Evolutionary conservation across 805 yeast species (phyloP), one percentile per base, ranked within the genome.

Genomic region (Nematodospora valgi): DNA sequence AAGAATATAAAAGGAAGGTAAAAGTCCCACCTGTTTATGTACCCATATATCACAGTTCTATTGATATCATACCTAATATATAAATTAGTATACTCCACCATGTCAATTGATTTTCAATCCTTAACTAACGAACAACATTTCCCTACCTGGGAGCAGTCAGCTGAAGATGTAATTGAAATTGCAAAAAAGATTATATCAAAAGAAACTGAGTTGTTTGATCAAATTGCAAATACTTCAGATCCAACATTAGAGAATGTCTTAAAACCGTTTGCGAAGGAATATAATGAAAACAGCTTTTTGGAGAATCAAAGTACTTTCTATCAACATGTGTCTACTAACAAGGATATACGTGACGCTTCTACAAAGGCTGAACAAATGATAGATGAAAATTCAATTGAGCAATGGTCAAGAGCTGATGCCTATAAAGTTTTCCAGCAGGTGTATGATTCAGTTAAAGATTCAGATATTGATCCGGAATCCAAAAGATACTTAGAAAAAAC

Each of bases 321-420:
- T 49, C 86, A 80, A 56, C 80, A 82, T 46, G 89, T 86, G 8
- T 80, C 89, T 3, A 49, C 77, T 14, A 68, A 72, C 43, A 75
- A 79, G 49, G 76, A 60, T n/a, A 52, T 83, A 21, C 72, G 96
- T 49, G 86, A 82, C 43, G 86, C 87, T 3, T 78, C 89, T 2
- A 70, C 71, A 28, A 62, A 73, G 40, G 81, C 86, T 0, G 83
- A 80, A 43, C 76, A 76, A 51, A 51, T 67, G 40, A 56, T 82
- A 27, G 70, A 75, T 34, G 72, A 78, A 32, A 74, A 66, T 45
- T 61, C 69, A 7, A 83, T 86, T 47, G 94, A 83, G 46, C 68
- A 80, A 16, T 71, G 74, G 11, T 56, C 76, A 36, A 76, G 95
- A 54, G 75, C 45, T 10, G 56, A 52, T 30, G 52, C 86, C 7